Percentiles rank a stretch among this genome's conserved stretches.
Evolutionary conservation across 345 rosid species (phyloP).

Genomic region (Microcos paniculata): DNA sequence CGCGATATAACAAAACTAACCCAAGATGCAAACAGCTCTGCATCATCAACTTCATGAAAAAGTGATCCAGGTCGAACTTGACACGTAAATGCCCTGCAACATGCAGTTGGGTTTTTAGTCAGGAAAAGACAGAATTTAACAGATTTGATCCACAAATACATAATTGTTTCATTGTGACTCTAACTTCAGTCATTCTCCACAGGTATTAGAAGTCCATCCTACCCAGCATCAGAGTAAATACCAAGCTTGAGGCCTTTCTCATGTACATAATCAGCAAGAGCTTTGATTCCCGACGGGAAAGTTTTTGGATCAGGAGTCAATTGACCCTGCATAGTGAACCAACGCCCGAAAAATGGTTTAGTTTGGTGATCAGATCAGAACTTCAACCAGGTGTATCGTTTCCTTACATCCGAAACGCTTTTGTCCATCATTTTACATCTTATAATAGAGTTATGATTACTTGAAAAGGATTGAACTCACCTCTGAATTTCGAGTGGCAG

Average conservation of each 20-base stretch:
- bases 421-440: neutral
- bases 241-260: slow-evolving; percentile 92
- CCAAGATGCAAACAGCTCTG: slow-evolving; percentile 85
- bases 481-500: slow-evolving; percentile 51
- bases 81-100: slow-evolving; percentile 75
- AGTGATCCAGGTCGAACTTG: slow-evolving; percentile 98
- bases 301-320: slow-evolving; percentile 72
- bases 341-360: slow-evolving; percentile 14
- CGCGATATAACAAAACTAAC: slow-evolving; percentile 45
- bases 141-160: slow-evolving; percentile 6
- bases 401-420: neutral
- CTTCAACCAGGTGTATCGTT: neutral
- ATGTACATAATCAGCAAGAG: slow-evolving; percentile 84
- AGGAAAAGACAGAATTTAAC: slow-evolving; percentile 17
- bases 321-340: slow-evolving; percentile 57
- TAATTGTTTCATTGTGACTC: slow-evolving; percentile 17
- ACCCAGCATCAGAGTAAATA: slow-evolving; percentile 99
- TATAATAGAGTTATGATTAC: neutral
- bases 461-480: slow-evolving; percentile 30
- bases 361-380: neutral
- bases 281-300: slow-evolving; percentile 88
- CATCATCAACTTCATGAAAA: slow-evolving; percentile 80
- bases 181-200: slow-evolving; percentile 18
- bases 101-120: slow-evolving; percentile 7
- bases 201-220: slow-evolving; percentile 36